Base-by-base conservation (phyloP, 2,329 filamentous ascomycete genomes). In the Oidium heveae region DNA sequence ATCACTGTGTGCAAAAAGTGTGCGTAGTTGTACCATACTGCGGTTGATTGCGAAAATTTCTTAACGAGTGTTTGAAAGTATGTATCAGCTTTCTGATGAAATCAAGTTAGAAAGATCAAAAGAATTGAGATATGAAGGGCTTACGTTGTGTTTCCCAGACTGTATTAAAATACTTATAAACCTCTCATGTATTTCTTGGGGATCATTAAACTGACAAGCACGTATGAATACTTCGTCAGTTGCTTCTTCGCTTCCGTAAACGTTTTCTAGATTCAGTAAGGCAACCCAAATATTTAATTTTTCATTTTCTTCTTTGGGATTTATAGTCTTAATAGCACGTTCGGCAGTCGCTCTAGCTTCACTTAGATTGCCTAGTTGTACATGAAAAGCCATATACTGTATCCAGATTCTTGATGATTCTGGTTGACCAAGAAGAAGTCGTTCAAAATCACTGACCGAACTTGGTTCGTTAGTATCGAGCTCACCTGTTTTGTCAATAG, bases 361-460 rank as follows among this genome's bases (percentile, higher is more conserved):
- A 57, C 82, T 79, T 20, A 93, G 74, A 68, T 98, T 91, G 64
- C 86, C 86, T 54, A 94, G 77, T 65, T 94, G 83, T 67, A 95
- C 81, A 68, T 96, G 86, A 75, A 94, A 94, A n/a, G 88, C 87
- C 86, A 98, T 96, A 70, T 98, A 98, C 60, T 86, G 78, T 55
- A 95, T 85, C 91, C 91, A 98, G 32, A 96, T 75, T 58, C 82
- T 74, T 0, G 89, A 93, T n/a, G 85, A 89, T 69, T 96, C 87
- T 2, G 91, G 87, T 65, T 94, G 84, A 55, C 87, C 86, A 22
- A 98, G 77, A 44, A 98, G 76, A 24, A 95, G 79, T 61, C 91
- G 82, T 69, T 98, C 93, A 66, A 87, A 98, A 68, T 98, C 93
- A 58, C 84, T 85, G 16, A 85, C 77, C 1, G 86, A 89, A 65